Evolutionary conservation across 208 protist genomes (phyloP).

Genomic region (Leishmania tarentolae): DNA sequence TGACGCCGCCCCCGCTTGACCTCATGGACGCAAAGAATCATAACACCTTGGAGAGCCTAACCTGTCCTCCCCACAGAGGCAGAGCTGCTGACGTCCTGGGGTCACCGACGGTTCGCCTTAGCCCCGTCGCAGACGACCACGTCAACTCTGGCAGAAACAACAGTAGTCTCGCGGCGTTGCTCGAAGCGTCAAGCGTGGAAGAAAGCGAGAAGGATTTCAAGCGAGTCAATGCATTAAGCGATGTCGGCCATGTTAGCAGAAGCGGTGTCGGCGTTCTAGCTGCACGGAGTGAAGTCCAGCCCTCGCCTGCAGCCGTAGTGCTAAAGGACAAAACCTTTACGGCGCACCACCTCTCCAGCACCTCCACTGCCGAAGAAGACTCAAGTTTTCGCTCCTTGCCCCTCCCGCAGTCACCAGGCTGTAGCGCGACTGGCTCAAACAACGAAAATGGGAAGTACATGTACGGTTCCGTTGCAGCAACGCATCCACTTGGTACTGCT

Average conservation of each 20-base stretch:
- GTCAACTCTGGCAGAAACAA: neutral
- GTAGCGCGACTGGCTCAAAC: neutral
- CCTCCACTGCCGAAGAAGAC: neutral
- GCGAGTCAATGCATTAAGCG: neutral
- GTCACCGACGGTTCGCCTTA: neutral
- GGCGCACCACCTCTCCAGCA: neutral
- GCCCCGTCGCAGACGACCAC: neutral
- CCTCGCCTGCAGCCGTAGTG: neutral
- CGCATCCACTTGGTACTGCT: neutral
- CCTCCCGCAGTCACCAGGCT: neutral
- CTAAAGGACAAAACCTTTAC: neutral
- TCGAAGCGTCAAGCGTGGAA: neutral
- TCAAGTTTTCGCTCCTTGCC: neutral
- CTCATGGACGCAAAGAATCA: neutral
- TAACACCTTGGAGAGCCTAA: neutral
- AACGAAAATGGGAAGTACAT: neutral
- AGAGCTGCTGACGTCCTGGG: neutral
- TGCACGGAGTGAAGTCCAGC: neutral
- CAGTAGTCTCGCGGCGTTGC: neutral
- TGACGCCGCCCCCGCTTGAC: neutral
- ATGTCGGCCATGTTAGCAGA: neutral
- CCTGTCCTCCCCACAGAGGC: neutral
- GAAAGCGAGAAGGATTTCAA: neutral
- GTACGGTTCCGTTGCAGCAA: neutral
- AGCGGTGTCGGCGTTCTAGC: neutral